Evolutionary conservation across 371 early-diverging fungal species (phyloP), one percentile per base, ranked within the genome.

Genomic region (Batrachochytrium dendrobatidis): DNA sequence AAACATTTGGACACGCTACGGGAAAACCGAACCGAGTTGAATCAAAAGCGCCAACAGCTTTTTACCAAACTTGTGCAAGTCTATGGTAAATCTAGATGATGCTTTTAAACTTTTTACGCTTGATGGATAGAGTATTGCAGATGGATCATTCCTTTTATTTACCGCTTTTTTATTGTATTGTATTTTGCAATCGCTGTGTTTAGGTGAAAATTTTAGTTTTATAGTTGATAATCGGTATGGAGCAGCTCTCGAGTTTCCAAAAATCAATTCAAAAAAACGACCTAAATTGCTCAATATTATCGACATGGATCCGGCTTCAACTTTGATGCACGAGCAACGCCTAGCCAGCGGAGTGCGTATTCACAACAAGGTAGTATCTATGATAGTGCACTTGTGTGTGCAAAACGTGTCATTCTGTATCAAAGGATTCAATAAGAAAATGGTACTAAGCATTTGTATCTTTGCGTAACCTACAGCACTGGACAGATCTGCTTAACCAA

Each of bases 401-500:
- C n/a, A n/a, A n/a, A n/a, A n/a, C n/a, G n/a, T n/a, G n/a, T n/a
- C n/a, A n/a, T n/a, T n/a, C n/a, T n/a, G n/a, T n/a, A n/a, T n/a
- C n/a, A n/a, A n/a, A n/a, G n/a, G n/a, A n/a, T n/a, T n/a, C n/a
- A n/a, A n/a, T n/a, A n/a, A n/a, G n/a, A n/a, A n/a, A n/a, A n/a
- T n/a, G n/a, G n/a, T n/a, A n/a, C n/a, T n/a, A n/a, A n/a, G n/a
- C n/a, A n/a, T n/a, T n/a, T n/a, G n/a, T n/a, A n/a, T n/a, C n/a
- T n/a, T n/a, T n/a, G n/a, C n/a, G n/a, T n/a, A n/a, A n/a, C n/a
- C n/a, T n/a, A n/a, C n/a, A n/a, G n/a, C n/a, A n/a, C 29, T 72
- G 73, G 73, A 67, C 65, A 7, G 18, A 34, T 1, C 43, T 69
- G n/a, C 52, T 34, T 34, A 6, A 15, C 8, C 15, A 56, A 25